Conservation (phyloP, 2,329 filamentous ascomycete species). For the Zasmidium angulare region DNA sequence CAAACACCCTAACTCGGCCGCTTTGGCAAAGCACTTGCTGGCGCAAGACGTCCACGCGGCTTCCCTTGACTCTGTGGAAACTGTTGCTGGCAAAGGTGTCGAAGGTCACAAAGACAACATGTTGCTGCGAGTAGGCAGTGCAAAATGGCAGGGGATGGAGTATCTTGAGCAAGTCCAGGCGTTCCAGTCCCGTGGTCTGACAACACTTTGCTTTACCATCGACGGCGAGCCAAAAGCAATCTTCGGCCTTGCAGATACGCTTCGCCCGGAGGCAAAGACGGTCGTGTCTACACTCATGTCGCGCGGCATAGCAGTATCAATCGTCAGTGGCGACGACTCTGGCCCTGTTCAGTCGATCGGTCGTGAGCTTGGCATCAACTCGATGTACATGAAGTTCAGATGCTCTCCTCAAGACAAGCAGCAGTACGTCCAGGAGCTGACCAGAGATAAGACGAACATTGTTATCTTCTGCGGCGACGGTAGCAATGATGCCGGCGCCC, state of each 20-base stretch:
- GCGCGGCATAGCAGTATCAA: slow-evolving; percentile 52
- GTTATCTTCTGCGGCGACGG: slow-evolving; percentile 76
- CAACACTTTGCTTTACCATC: slow-evolving; percentile 59
- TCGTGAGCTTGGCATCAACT: slow-evolving; percentile 40
- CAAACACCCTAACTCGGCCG: slow-evolving; percentile 30
- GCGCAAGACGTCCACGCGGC: not conserved
- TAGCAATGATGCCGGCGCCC: slow-evolving; percentile 73
- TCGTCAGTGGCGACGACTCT: slow-evolving; percentile 59
- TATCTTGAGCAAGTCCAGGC: not conserved
- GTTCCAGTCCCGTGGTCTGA: slow-evolving; percentile 39
- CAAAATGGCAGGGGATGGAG: not conserved
- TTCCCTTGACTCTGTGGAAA: not conserved
- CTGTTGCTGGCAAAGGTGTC: not conserved
- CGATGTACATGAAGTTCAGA: slow-evolving; percentile 43
- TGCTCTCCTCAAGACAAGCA: slow-evolving; percentile 57
- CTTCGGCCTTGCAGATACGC: slow-evolving; percentile 51
- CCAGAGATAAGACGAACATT: slow-evolving; percentile 26
- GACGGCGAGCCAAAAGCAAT: slow-evolving; percentile 44
- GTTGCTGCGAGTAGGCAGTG: not conserved
- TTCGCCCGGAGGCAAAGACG: slow-evolving; percentile 51
- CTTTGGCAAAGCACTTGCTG: slow-evolving; percentile 31
- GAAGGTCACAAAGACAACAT: not conserved
- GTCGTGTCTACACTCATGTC: slow-evolving; percentile 53
- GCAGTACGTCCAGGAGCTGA: slow-evolving; percentile 47
- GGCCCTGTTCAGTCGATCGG: slow-evolving; percentile 53